Evolutionary conservation across 306 rosid species (phyloP).

Genomic region (Quercus berberidifolia): DNA sequence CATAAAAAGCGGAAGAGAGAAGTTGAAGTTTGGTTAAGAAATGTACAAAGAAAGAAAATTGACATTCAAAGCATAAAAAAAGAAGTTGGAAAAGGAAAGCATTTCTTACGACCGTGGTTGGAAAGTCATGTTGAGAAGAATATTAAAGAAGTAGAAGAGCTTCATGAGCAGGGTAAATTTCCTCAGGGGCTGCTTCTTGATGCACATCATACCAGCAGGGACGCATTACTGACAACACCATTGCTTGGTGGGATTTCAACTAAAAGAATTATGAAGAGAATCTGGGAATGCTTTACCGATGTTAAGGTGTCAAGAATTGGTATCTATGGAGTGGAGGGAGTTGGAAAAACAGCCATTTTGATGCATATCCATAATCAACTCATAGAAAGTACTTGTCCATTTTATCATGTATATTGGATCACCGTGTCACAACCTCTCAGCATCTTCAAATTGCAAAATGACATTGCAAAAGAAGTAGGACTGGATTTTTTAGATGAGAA

Average conservation of each 20-base stretch:
- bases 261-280: background rate
- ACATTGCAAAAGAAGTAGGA: conserved; percentile 19
- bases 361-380: conserved; percentile 7
- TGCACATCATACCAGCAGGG: conserved; percentile 12
- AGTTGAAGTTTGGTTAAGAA: conserved; percentile 19
- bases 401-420: conserved; percentile 16
- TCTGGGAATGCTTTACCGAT: background rate
- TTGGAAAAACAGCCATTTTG: conserved; percentile 33
- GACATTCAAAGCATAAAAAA: conserved; percentile 17
- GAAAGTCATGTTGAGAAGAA: conserved; percentile 1
- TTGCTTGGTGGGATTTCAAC: conserved; percentile 20
- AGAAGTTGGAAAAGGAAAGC: conserved; percentile 6
- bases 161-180: conserved; percentile 20
- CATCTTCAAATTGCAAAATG: conserved; percentile 12
- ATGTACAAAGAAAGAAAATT: conserved; percentile 16
- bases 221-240: conserved; percentile 15
- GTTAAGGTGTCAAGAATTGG: conserved; percentile 5
- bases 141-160: conserved; percentile 15
- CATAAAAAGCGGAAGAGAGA: conserved; percentile 21
- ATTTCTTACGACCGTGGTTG: background rate
- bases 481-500: conserved; percentile 6
- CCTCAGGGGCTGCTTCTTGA: conserved; percentile 18
- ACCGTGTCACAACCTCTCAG: conserved; percentile 14
- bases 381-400: background rate
- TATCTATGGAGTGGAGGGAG: conserved; percentile 30